Evolutionary conservation across 352 stramenopile genomes (phyloP), one percentile per base, ranked within the genome.

Genomic region (Albugo candida): DNA sequence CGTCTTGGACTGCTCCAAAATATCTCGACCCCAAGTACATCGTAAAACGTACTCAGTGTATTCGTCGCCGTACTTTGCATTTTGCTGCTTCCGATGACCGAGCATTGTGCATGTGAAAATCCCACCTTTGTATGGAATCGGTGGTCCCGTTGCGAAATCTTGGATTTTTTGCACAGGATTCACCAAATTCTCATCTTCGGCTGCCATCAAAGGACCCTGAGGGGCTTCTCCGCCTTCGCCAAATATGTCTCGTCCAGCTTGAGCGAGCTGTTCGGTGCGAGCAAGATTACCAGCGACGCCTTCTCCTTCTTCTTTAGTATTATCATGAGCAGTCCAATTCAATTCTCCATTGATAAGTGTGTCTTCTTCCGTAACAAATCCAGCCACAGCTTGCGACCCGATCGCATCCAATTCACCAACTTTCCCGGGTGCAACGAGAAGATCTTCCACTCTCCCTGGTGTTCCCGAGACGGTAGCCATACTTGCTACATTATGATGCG

Each of bases 31-130:
- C 79, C 79, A 92, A 0, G 79, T 92, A 47, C 85, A 68, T 58
- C 79, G 79, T 48, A 92, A 47, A 27, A 92, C 79, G 47, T 92
- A 92, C 59, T 92, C 79, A 2, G 79, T 89, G 70, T 92, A 92
- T 63, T 92, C 79, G 36, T 89, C 79, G 35, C 79, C 79, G 76
- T 76, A 92, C 64, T 89, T 92, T 50, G 88, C 73, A 41, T 92
- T 76, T 58, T 92, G 79, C 49, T 84, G 67, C 61, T 89, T 92
- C 40, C 79, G 76, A 58, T 89, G 76, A 16, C 79, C 79, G 6
- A 92, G 63, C 70, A 92, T 83, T 47, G 79, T 92, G 63, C 74
- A 87, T 51, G 79, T 89, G 38, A 92, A 59, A 53, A 92, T 89
- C 16, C 79, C 79, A 36, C 79, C 79, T 70, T 92, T 92, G 70